phyloP scores from a whole-genome alignment of 139 green algal species.

The Trebouxia sp. region DNA sequence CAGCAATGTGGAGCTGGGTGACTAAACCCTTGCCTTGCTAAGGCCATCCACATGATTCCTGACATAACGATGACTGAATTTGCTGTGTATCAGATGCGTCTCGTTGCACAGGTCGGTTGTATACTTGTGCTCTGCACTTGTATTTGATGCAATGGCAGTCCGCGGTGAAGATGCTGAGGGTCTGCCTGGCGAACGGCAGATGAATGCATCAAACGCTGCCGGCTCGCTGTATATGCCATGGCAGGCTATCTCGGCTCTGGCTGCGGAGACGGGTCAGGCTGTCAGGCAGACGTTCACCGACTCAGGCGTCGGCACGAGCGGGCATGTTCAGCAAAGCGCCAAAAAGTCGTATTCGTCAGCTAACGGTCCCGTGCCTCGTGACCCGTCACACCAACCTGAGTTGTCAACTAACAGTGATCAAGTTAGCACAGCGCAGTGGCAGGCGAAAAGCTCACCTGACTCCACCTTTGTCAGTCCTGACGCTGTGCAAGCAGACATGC shows the following conservation, averaged over 20 bases:
- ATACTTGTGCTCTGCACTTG: too few relatives aligned
- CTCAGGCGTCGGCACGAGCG: neutral
- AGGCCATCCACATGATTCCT: too few relatives aligned
- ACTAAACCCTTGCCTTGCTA: too few relatives aligned
- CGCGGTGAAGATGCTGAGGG: neutral
- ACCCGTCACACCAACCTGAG: too few relatives aligned
- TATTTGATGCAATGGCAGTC: neutral
- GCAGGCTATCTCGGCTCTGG: neutral
- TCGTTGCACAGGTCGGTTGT: too few relatives aligned
- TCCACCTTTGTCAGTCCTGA: neutral
- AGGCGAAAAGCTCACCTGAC: neutral
- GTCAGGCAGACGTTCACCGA: neutral
- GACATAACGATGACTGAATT: too few relatives aligned
- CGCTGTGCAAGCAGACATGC: neutral
- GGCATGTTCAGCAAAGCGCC: neutral
- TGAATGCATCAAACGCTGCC: neutral
- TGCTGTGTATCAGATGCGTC: too few relatives aligned
- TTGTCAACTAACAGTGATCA: neutral
- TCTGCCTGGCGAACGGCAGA: neutral
- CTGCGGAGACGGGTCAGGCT: constrained; percentile 2
- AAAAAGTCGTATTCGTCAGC: too few relatives aligned
- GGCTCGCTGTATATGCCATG: neutral
- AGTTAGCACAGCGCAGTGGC: neutral
- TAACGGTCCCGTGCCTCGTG: too few relatives aligned
- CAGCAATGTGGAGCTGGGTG: too few relatives aligned